These are phyloP conservation scores for Aegilops bicornis DNA, from an alignment of 176 grass and related monocot genomes.

Conservation along the genomic window DNA sequence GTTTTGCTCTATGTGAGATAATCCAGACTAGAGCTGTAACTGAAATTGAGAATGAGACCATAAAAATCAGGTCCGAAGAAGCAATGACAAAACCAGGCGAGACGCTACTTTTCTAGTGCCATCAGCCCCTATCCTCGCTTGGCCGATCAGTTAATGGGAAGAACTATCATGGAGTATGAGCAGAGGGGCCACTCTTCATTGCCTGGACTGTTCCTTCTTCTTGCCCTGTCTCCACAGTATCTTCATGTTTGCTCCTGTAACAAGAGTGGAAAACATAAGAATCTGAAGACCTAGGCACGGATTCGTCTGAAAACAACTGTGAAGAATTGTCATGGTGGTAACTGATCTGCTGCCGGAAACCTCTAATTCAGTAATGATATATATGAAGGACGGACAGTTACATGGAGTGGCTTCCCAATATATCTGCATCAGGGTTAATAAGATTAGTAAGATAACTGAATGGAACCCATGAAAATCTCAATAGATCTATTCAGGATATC, in stretches of 20 bases:
- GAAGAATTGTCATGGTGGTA: conserved; percentile 6
- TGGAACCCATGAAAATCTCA: neutral
- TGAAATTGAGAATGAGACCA: neutral
- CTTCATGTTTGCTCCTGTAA: conserved; percentile 16
- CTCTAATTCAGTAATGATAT: conserved; percentile 59
- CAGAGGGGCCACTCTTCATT: conserved; percentile 7
- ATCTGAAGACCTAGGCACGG: neutral
- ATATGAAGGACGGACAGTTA: conserved; percentile 32
- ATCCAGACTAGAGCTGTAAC: neutral
- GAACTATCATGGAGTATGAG: conserved; percentile 9
- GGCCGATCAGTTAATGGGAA: neutral
- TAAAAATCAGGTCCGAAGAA: neutral
- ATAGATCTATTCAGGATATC: no score
- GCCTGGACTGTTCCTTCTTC: neutral
- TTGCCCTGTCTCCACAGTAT: neutral
- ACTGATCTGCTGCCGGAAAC: conserved; percentile 55
- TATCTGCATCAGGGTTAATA: conserved; percentile 55
- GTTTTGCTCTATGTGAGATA: neutral
- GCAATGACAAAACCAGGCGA: neutral
- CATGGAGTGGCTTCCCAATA: conserved; percentile 43
- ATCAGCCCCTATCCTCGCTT: neutral
- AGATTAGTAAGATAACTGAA: neutral
- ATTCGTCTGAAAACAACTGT: neutral
- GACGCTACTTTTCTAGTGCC: neutral
- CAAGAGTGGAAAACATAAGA: neutral